Conservation (phyloP, 2,329 filamentous ascomycete genomes). For the Penicillium sp. region DNA sequence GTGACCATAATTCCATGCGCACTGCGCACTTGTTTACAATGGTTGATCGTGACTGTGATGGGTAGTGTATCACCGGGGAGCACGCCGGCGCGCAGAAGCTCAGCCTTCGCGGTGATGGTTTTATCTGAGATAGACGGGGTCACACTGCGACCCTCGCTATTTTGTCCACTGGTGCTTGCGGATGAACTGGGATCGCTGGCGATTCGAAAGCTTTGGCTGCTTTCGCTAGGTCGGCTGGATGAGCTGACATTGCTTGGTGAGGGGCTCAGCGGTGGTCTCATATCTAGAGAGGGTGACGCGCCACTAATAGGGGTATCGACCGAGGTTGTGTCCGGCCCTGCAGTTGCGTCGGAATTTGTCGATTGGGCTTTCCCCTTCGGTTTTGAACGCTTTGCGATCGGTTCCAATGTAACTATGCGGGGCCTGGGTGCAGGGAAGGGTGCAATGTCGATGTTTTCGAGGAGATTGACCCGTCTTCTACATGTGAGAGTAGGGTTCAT, state of each 20-base stretch:
- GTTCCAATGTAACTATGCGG: constrained; percentile 76
- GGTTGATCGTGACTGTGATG: constrained; percentile 71
- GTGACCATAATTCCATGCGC: constrained; percentile 88
- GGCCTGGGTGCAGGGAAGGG: constrained; percentile 64
- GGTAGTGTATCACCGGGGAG: constrained; percentile 75
- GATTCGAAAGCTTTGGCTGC: constrained; percentile 52
- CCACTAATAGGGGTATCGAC: constrained; percentile 39
- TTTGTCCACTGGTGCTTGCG: constrained; percentile 29
- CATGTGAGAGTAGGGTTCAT: constrained; percentile 72
- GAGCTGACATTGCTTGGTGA: constrained; percentile 60
- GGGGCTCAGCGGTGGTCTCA: constrained; percentile 39
- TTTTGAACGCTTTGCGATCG: constrained; percentile 63
- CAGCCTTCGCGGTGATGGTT: constrained; percentile 77
- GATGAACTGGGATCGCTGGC: constrained; percentile 38
- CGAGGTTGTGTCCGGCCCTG: constrained; percentile 39
- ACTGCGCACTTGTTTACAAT: constrained; percentile 82
- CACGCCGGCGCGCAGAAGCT: constrained; percentile 72
- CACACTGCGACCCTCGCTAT: constrained; percentile 45
- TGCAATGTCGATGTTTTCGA: constrained; percentile 79
- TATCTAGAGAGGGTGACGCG: constrained; percentile 24
- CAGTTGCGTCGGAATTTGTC: constrained; percentile 27
- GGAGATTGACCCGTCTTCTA: constrained; percentile 68
- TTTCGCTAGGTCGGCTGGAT: constrained; percentile 60
- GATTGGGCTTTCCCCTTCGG: constrained; percentile 48
- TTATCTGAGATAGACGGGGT: constrained; percentile 55